phyloP scores from a whole-genome alignment of 768 basidiomycete genomes.

The Russula dissimulans region DNA sequence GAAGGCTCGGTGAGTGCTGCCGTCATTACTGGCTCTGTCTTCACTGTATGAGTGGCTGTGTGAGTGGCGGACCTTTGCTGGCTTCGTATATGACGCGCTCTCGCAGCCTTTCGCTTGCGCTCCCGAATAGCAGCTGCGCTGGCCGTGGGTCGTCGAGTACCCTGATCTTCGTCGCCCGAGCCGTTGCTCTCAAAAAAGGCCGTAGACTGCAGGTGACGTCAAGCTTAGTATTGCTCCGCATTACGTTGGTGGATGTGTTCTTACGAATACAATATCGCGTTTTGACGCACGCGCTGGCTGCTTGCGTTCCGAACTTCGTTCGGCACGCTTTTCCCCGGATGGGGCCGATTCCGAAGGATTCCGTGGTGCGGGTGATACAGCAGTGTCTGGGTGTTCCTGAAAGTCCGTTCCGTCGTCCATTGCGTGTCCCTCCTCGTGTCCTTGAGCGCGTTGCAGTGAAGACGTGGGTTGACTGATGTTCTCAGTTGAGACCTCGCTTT shows the following conservation, averaged over 20 bases:
- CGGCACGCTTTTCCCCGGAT: background rate
- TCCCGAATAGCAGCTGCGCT: slow-evolving; percentile 1
- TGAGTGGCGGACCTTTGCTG: slow-evolving; percentile 2
- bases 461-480: background rate
- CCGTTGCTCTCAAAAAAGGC: slow-evolving; percentile 12
- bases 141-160: background rate
- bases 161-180: slow-evolving; percentile 11
- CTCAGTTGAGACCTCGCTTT: background rate
- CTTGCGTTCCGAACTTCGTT: slow-evolving; percentile 13
- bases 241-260: background rate
- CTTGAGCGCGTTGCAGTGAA: background rate
- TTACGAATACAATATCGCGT: slow-evolving; percentile 17
- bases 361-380: background rate
- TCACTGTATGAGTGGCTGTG: background rate
- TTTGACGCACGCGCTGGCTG: slow-evolving; percentile 20
- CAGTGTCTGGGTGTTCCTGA: background rate
- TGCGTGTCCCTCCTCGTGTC: too few relatives aligned
- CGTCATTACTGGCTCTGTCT: background rate
- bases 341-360: background rate
- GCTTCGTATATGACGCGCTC: slow-evolving; percentile 4
- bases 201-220: background rate
- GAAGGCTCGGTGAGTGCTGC: background rate
- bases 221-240: background rate
- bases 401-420: background rate
- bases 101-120: slow-evolving; percentile 9